Base-by-base conservation (phyloP, 805 yeast genomes). In the Schwanniomyces polymorphus region DNA sequence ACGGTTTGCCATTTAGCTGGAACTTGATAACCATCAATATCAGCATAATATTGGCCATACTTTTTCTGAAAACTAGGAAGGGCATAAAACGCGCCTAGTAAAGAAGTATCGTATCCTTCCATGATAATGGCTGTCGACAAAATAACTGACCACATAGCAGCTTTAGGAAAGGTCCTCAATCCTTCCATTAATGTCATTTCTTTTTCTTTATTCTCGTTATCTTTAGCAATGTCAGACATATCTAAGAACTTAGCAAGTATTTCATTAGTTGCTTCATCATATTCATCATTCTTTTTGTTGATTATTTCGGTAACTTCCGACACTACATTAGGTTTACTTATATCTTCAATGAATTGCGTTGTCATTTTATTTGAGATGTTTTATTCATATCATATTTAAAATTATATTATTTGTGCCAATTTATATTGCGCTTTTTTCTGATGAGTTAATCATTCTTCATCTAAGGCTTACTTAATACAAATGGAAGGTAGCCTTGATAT, bases 41-140 rank as follows among this genome's bases (percentile, higher is more conserved):
- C 60, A 3, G 64, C 65, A 51, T 53, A 62, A 46, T 52, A 59
- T 11, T 52, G 41, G 27, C 75, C 75, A 48, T 59, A 70, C 54
- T 63, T 67, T 43, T 51, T 48, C 37, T 57, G 55, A 49, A 70
- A 70, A 42, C 66, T 68, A 6, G 70, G 69, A 57, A 67, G 65
- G 34, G 64, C 67, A 52, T 64, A 70, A 54, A 70, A 60, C 33
- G 70, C 61, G 47, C 56, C 55, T 42, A 70, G 57, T 45, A 70
- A 60, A 47, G 58, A 65, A 17, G 63, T 53, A 46, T 70, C 75
- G 54, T 67, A 70, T 44, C 75, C 75, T 53, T 70, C 75, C 75
- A 70, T 70, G 43, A 70, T 54, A 42, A 70, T 60, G 39, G 74
- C 72, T n/a, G 69, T 43, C 6, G 44, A 42, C 16, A 42, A 27